These are phyloP conservation scores for Babesia ovis DNA, from an alignment of 169 alveolate species.

Conservation along the genomic window DNA sequence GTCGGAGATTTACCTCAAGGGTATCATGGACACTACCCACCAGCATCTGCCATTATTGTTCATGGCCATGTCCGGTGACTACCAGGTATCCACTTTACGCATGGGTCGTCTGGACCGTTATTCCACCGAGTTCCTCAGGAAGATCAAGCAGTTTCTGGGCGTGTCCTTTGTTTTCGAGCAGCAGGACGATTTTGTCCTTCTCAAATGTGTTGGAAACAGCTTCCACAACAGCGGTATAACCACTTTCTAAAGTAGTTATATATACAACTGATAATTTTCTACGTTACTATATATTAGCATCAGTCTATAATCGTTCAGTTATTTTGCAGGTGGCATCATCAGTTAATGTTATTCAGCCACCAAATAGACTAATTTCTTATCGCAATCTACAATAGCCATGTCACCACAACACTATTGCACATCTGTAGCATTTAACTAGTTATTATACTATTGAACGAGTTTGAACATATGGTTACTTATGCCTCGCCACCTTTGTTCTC, in stretches of 20 bases:
- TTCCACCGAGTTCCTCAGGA: slow-evolving; percentile 30
- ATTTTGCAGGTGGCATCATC: too few relatives aligned
- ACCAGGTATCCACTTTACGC: slow-evolving; percentile 44
- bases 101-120: slow-evolving; percentile 45
- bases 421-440: too few relatives aligned
- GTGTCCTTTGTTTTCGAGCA: slow-evolving; percentile 50
- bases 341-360: too few relatives aligned
- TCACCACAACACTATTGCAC: too few relatives aligned
- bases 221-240: slow-evolving; percentile 51
- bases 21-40: slow-evolving; percentile 60
- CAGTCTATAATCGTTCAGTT: too few relatives aligned
- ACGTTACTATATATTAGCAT: too few relatives aligned
- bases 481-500: background rate
- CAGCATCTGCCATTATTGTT: slow-evolving; percentile 60
- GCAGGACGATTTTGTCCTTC: slow-evolving; percentile 20
- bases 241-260: slow-evolving; percentile 18
- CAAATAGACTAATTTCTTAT: too few relatives aligned
- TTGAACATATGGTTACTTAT: too few relatives aligned
- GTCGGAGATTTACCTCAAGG: slow-evolving; percentile 48
- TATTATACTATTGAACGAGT: too few relatives aligned
- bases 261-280: too few relatives aligned
- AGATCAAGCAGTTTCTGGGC: slow-evolving; percentile 39
- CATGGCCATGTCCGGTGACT: slow-evolving; percentile 68
- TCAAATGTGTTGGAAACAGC: slow-evolving; percentile 64
- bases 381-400: too few relatives aligned